These are phyloP conservation scores for Nakazawaea populi DNA, from an alignment of 805 yeast genomes.

Conservation along the genomic window DNA sequence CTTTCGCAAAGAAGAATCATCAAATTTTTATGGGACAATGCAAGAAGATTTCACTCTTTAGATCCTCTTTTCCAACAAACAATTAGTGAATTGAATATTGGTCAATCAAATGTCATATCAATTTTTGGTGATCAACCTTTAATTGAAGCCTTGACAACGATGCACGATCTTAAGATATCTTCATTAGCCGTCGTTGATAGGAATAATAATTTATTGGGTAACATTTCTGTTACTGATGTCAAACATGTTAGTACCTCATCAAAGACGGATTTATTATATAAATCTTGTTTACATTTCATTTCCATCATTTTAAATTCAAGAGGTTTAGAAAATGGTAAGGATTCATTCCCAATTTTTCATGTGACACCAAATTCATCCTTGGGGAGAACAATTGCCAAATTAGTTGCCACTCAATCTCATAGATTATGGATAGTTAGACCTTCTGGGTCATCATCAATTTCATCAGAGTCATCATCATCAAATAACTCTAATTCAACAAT, in stretches of 20 bases:
- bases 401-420: constrained; percentile 93
- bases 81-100: constrained; percentile 69
- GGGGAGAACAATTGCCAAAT: constrained; percentile 86
- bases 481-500: background rate
- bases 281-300: constrained; percentile 82
- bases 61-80: constrained; percentile 69
- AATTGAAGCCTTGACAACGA: constrained; percentile 78
- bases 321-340: constrained; percentile 92
- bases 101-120: constrained; percentile 64
- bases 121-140: constrained; percentile 83
- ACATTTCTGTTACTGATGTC: constrained; percentile 92
- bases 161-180: constrained; percentile 80
- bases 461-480: constrained; percentile 9
- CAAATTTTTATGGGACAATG: constrained; percentile 87
- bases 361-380: constrained; percentile 75
- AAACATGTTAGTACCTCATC: constrained; percentile 82
- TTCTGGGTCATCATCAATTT: constrained; percentile 15
- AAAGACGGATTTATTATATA: constrained; percentile 74
- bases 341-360: constrained; percentile 94
- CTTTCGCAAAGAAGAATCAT: constrained; percentile 87
- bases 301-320: constrained; percentile 80
- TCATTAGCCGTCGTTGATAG: constrained; percentile 91
- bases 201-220: constrained; percentile 72
- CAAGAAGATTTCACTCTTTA: constrained; percentile 75
- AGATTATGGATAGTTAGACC: constrained; percentile 81